These are phyloP conservation scores for Fusarium incarnatum DNA, from an alignment of 2,329 filamentous ascomycete genomes.

Conservation along the genomic window DNA sequence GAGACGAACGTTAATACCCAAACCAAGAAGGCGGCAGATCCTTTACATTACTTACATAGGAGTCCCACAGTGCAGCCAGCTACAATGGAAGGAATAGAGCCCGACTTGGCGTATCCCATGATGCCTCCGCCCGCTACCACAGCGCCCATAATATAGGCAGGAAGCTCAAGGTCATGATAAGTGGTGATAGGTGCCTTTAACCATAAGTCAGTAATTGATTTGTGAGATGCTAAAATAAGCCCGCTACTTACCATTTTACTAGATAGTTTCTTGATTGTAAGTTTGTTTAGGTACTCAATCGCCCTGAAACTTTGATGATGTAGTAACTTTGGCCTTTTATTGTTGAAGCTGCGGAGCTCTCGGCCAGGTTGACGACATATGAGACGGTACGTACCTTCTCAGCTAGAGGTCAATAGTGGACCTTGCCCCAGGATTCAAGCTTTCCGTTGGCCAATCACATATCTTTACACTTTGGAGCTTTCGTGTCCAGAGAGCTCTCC, in stretches of 20 bases:
- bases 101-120: conserved; percentile 85
- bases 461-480: conserved; percentile 49
- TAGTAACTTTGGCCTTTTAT: conserved; percentile 3
- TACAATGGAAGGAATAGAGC: conserved; percentile 86
- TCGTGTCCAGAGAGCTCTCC: conserved; percentile 52
- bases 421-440: conserved; percentile 21
- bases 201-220: conserved; percentile 1
- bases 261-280: not conserved
- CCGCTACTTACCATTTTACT: conserved; percentile 22
- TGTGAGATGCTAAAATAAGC: too few species aligned
- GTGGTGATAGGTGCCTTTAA: conserved; percentile 22
- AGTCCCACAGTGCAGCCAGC: conserved; percentile 86
- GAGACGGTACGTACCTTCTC: conserved; percentile 6
- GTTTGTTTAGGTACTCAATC: not conserved
- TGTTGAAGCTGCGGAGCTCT: conserved; percentile 12
- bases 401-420: conserved; percentile 6
- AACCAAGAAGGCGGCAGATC: not conserved
- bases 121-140: conserved; percentile 89
- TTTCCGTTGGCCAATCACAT: conserved; percentile 49
- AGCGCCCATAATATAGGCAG: conserved; percentile 82
- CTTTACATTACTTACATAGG: conserved; percentile 62
- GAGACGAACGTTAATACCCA: not conserved
- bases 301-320: not conserved
- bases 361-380: conserved; percentile 36
- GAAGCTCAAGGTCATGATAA: conserved; percentile 55